Base-by-base conservation (phyloP, 1,284 basidiomycete species). In the Cutaneotrichosporon sp. region DNA sequence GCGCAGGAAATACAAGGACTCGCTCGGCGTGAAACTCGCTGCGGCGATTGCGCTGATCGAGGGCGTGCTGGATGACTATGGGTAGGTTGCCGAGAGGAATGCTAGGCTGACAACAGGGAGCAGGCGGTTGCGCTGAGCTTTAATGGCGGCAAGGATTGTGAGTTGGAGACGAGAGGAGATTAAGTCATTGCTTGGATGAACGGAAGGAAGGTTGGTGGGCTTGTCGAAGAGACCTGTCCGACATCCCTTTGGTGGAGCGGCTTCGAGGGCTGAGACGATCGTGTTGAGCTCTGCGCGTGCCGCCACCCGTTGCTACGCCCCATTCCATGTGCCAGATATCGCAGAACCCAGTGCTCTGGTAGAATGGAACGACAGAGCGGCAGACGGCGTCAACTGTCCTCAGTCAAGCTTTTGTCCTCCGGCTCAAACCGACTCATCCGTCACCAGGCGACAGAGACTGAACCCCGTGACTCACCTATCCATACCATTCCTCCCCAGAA, bases 121-220 rank as follows among this genome's bases (percentile, higher is more conserved):
- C 85, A 88, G 49, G 83, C 84, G 60, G 81, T 92, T 16, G 89
- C 90, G 6, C 84, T 99, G 60, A 97, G 92, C 78, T 99, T 97
- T 83, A 99, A 99, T 72, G 96, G 96, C 14, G 96, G 96, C 52
- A 99, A 99, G 79, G 96, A 99, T 76, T 98, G 94, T 94, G 72
- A 73, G 90, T 83, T 0, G n/a, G 5, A 5, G 11, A 16, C 42
- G 16, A 18, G 42, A 6, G 22, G 50, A 26, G 11, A 26, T 5
- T 0, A 7, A 21, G 26, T 21, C 6, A 10, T 50, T 22, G 6
- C 7, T 11, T 50, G 49, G 49, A 6, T 13, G 10, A 18, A 42
- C 5, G 14, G 40, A 42, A 18, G 14, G 9, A 10, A 4, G 36
- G 36, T 36, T 42, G 40, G 38, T 40, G 6, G 38, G 38, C 40